Conservation (phyloP, 306 rosid species). For the Dalbergia oliveri region DNA sequence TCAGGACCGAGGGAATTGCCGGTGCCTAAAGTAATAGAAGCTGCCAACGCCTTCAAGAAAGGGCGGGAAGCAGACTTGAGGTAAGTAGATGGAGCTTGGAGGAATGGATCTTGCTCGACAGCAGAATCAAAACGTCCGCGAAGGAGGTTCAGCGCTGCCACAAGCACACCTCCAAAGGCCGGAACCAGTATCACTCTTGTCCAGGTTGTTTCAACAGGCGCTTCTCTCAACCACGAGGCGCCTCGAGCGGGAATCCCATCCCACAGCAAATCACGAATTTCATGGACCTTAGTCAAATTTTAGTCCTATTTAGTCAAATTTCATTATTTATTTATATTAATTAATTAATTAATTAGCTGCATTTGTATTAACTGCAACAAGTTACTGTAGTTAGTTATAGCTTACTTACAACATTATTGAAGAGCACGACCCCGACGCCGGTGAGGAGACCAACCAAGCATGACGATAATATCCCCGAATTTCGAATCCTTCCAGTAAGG, state of each 20-base stretch:
- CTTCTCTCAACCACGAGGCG: conserved; percentile 86
- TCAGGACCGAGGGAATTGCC: conserved; percentile 94
- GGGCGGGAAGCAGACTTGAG: conserved; percentile 66
- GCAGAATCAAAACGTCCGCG: conserved; percentile 49
- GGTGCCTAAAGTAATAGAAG: conserved; percentile 85
- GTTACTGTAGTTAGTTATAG: not conserved
- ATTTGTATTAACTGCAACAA: not conserved
- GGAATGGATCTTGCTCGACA: conserved; percentile 40
- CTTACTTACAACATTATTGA: conserved; percentile 76
- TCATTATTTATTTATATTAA: not conserved
- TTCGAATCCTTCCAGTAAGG: conserved; percentile 46
- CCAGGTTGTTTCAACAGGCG: conserved; percentile 65
- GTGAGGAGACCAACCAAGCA: conserved; percentile 93
- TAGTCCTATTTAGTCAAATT: not conserved
- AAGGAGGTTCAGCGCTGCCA: conserved; percentile 63
- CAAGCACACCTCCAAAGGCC: conserved; percentile 74
- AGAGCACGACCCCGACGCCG: conserved; percentile 79
- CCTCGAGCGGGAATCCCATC: conserved; percentile 84
- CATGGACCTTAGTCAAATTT: conserved; percentile 67
- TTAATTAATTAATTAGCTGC: not conserved
- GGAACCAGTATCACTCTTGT: conserved; percentile 82
- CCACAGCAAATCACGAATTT: conserved; percentile 80
- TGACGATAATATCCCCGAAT: conserved; percentile 69
- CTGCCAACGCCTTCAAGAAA: conserved; percentile 75
- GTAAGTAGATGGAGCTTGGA: conserved; percentile 44